Base-by-base conservation (phyloP, 2,329 filamentous ascomycete species). In the Penicillium digitatum region DNA sequence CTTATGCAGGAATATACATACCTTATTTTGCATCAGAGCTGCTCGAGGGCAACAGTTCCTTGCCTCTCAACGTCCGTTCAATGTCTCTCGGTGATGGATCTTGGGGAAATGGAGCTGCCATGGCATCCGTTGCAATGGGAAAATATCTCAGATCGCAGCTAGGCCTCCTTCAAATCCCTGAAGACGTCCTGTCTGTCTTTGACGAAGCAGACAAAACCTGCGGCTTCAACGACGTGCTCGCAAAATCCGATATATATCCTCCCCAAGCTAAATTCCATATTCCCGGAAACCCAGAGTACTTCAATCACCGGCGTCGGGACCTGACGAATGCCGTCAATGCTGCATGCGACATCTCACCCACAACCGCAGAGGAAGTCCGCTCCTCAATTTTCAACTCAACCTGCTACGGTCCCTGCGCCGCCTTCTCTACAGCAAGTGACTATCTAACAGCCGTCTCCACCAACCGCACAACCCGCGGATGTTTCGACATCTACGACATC, bases 1-100 rank as follows among this genome's bases (percentile, higher is more conserved):
- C 70, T 10, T 74, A 72, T 53, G 71, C 68, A 7, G 72, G 72
- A 0, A 67, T 73, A 42, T 73, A 72, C 52, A 66, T 75, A 24
- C 72, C 72, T 1, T 73, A 74, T 27, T 68, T 75, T 39, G 67
- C 71, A 20, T 59, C 62, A 6, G 64, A 64, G 11, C 64, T 75
- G 20, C 48, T 74, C 16, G 52, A 66, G 7, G 65, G 68, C 52
- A 59, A 66, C 20, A 43, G 62, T 24, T 55, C 61, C 1, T 56
- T 69, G n/a, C 54, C 64, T 1, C 58, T 74, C 11, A 63, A 72
- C 24, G 52, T 76, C 16, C 61, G 56, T 29, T 74, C 72, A 7
- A 68, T 74, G 34, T 66, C 69, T 3, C 64, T 75, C 1, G 73
- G 72, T 6, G 70, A 74, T 52, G 69, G 66, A 5, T 68, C 70